phyloP scores from a whole-genome alignment of 2,329 filamentous ascomycete species.

The Aureobasidium sp. region DNA sequence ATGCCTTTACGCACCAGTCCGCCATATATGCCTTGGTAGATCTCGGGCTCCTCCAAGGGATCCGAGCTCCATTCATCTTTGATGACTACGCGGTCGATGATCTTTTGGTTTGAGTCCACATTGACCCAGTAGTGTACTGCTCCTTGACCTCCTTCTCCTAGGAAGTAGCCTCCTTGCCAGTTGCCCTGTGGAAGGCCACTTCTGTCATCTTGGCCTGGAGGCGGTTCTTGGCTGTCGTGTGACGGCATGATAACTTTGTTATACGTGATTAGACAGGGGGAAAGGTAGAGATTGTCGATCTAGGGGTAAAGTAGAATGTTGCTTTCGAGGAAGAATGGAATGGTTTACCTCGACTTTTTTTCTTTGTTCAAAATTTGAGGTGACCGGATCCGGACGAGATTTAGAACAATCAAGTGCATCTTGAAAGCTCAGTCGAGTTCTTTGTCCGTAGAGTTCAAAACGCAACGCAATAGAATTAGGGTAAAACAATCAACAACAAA shows the following conservation, averaged over 20 bases:
- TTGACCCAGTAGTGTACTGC: background rate
- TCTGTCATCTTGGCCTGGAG: background rate
- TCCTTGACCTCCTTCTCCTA: background rate
- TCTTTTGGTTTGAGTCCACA: background rate
- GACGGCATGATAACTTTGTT: background rate
- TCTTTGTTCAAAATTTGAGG: background rate
- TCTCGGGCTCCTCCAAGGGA: background rate
- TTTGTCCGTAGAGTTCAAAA: background rate
- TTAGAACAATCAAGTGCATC: background rate
- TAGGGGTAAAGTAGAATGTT: background rate
- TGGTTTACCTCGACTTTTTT: background rate
- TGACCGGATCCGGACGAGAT: background rate
- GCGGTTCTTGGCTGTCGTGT: background rate
- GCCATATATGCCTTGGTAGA: background rate
- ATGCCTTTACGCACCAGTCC: background rate
- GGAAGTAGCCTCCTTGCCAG: background rate
- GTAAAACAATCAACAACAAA: background rate
- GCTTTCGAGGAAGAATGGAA: background rate
- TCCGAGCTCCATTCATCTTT: background rate
- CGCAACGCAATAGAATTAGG: background rate
- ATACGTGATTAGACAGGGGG: background rate
- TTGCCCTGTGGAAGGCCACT: background rate
- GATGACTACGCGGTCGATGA: conserved; percentile 6
- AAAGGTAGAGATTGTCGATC: background rate
- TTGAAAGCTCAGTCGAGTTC: background rate